Conservation (phyloP, 768 basidiomycete genomes). For the Tylopilus sp. region DNA sequence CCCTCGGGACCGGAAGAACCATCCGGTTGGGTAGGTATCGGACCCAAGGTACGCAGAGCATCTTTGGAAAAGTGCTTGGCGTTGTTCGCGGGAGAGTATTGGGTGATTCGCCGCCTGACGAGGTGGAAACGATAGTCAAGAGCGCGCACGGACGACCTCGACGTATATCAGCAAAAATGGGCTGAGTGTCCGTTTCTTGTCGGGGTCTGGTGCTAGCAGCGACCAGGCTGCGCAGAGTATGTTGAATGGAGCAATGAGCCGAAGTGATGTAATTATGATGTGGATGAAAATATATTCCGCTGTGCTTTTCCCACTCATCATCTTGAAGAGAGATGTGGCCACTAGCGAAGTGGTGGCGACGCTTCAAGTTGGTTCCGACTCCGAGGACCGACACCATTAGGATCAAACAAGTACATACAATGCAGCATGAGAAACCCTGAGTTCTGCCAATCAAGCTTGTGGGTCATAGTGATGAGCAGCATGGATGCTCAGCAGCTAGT, state of each 20-base stretch:
- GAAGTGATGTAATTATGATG: constrained; percentile 41
- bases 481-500: no score
- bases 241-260: constrained; percentile 49
- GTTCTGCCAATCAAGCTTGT: no score
- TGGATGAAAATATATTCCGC: constrained; percentile 56
- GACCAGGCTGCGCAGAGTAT: constrained; percentile 34
- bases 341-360: no score
- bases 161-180: constrained; percentile 26
- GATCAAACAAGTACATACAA: no score
- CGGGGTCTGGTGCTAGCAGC: constrained; percentile 1
- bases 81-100: constrained; percentile 37
- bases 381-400: no score
- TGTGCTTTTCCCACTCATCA: constrained; percentile 46
- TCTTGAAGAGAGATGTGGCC: no score
- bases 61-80: constrained; percentile 46
- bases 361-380: no score
- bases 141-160: not conserved
- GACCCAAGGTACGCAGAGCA: constrained; percentile 32
- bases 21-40: constrained; percentile 40
- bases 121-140: not conserved
- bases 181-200: constrained; percentile 8
- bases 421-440: no score
- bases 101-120: constrained; percentile 37
- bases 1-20: constrained; percentile 43
- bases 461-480: no score